Base-by-base conservation (phyloP, 2,329 filamentous ascomycete species). In the Aspergillus arachidicola region DNA sequence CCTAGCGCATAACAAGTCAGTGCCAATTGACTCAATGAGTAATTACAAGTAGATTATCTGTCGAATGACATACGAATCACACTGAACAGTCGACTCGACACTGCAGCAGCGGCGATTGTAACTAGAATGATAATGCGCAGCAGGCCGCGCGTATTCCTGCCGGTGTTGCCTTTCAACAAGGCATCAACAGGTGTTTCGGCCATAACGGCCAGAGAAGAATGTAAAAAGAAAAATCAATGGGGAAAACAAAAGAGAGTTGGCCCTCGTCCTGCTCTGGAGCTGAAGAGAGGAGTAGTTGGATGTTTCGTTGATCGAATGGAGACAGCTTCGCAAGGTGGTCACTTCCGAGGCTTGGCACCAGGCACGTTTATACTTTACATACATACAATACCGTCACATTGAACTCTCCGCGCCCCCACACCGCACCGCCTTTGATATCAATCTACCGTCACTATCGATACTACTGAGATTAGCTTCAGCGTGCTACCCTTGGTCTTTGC, bases 31-130 rank as follows among this genome's bases (percentile, higher is more conserved):
- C 19, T 6, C 12, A n/a, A 21, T 51, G 10, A 36, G 9, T 16
- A 34, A 21, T 23, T 34, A 10, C 58, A 21, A 16, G 23, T 16
- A 12, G 26, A 51, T 28, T 30, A 6, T 26, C 6, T 30, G 26
- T 19, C 23, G 16, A 50, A 36, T 61, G 65, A 87, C 91, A 78
- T 88, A 94, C 95, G 91, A 81, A 99, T 98, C 70, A 99, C 95
- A 75, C 93, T 97, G 86, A 99, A 99, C 71, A 99, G 85, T 81
- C 95, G 92, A 81, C 94, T 97, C 70, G 94, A 88, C 76, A 98
- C 87, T 70, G 94, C 93, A 66, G 95, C 94, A 63, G 88, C 93
- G 69, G 95, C 95, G 80, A 99, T 97, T 75, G 94, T 88, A 75
- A 85, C 86, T 72, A 99, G 88, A 82, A 99, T 99, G 75, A 96